Base-by-base conservation (phyloP, 352 stramenopile genomes). In the Pythium oligandrum region DNA sequence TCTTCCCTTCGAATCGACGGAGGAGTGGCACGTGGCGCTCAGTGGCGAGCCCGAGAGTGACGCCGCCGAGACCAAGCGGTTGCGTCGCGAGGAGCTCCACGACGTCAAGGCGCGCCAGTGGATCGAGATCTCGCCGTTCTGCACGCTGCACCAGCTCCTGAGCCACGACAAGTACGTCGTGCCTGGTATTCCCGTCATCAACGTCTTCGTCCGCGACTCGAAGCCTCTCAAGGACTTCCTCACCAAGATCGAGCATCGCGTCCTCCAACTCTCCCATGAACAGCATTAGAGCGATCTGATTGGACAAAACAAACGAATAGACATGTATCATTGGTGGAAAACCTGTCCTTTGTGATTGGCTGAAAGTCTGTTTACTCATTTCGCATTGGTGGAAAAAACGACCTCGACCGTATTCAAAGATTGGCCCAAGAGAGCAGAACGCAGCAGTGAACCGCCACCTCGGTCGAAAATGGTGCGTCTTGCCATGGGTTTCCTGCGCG, bases 1-100 rank as follows among this genome's bases (percentile, higher is more conserved):
- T 12, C 35, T 88, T 32, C 77, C 83, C 8, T 93, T 90, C 49
- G 68, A 62, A 31, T 70, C 42, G 3, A 44, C 63, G 6, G 80
- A 88, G 32, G 78, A 88, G 46, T 95, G 85, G 85, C 78, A 93
- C 57, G 67, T 90, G 32, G 75, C 71, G 38, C 75, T 95, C n/a
- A 89, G 74, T 34, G 75, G 75, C 39, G 81, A 84, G 40, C 70
- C 73, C 31, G 83, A 95, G 64, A 73, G 70, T 17, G 83, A 93
- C 53, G 73, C 71, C 17, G 71, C 78, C 10, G 85, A 95, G 57
- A 57, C 75, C 30, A 60, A 57, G 48, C 81, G 83, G 36, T 64
- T 95, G 37, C 63, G 70, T 11, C 65, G 66, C 32, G 83, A 93
- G 48, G 71, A 92, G 58, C 70, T 79, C 52, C 81, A 90, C 63